These are phyloP conservation scores for Lolium multiflorum DNA, from an alignment of 176 grass and related monocot species.

Conservation along the genomic window DNA sequence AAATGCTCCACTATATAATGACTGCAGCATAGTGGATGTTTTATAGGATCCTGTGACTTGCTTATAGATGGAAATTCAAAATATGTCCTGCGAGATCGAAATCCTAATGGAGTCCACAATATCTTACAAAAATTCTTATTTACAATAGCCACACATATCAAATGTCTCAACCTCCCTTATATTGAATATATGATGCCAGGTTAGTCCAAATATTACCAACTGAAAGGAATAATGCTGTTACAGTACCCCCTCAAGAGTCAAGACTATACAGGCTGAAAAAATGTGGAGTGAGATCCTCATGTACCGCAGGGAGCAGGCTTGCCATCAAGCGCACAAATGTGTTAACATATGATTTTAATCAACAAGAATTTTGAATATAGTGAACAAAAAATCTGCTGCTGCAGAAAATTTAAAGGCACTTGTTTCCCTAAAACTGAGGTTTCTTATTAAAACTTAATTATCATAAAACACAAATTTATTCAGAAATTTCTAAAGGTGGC, in stretches of 20 bases:
- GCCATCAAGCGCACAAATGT: background rate
- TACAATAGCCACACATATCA: conserved; percentile 15
- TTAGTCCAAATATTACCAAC: background rate
- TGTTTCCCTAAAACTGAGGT: background rate
- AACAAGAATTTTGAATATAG: background rate
- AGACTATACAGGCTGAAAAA: background rate
- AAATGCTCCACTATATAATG: background rate
- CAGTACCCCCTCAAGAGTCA: background rate
- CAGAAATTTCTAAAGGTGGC: background rate
- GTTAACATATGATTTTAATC: background rate
- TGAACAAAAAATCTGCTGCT: background rate
- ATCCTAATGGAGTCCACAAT: background rate
- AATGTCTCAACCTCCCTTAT: background rate
- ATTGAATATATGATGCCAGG: background rate
- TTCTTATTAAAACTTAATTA: background rate
- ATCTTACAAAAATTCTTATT: background rate
- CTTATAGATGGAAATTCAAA: background rate
- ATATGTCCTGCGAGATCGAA: background rate
- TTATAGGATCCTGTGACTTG: background rate
- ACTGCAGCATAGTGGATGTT: background rate
- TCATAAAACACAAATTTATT: background rate
- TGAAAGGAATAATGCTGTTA: conserved; percentile 10
- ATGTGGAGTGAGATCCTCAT: background rate
- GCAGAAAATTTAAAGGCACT: background rate
- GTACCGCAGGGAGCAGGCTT: background rate